These are phyloP conservation scores for Pseudogymnoascus sp. DNA, from an alignment of 2,329 filamentous ascomycete genomes.

Conservation along the genomic window DNA sequence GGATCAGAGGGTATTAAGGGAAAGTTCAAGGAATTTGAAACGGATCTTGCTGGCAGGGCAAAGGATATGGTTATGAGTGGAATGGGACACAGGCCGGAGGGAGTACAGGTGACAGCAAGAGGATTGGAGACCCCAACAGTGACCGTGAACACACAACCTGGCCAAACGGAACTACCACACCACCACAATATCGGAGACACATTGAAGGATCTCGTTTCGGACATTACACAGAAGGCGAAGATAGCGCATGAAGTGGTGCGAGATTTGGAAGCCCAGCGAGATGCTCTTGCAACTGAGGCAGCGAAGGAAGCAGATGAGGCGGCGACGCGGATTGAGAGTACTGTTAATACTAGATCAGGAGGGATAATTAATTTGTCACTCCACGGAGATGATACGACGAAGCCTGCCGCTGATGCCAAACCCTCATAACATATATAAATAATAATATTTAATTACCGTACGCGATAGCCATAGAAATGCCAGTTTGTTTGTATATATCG, in stretches of 20 bases:
- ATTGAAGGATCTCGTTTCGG: not conserved
- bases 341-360: not conserved
- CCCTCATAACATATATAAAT: not conserved
- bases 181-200: constrained; percentile 1
- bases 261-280: not conserved
- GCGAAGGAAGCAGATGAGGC: not conserved
- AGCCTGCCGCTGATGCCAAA: not conserved
- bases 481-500: not conserved
- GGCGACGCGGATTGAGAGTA: not conserved
- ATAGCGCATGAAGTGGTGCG: not conserved
- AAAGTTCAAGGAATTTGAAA: constrained; percentile 15
- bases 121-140: not conserved
- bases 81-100: constrained; percentile 10
- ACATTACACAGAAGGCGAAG: not conserved
- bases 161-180: not conserved
- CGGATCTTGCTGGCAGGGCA: constrained; percentile 14
- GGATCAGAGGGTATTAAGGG: not conserved
- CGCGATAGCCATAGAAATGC: not conserved
- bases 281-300: not conserved
- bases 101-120: not conserved
- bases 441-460: not conserved
- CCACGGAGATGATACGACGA: not conserved
- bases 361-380: not conserved
- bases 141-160: not conserved
- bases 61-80: constrained; percentile 10